Evolutionary conservation across 805 yeast genomes (phyloP).

Genomic region (Ogataea kodamae): DNA sequence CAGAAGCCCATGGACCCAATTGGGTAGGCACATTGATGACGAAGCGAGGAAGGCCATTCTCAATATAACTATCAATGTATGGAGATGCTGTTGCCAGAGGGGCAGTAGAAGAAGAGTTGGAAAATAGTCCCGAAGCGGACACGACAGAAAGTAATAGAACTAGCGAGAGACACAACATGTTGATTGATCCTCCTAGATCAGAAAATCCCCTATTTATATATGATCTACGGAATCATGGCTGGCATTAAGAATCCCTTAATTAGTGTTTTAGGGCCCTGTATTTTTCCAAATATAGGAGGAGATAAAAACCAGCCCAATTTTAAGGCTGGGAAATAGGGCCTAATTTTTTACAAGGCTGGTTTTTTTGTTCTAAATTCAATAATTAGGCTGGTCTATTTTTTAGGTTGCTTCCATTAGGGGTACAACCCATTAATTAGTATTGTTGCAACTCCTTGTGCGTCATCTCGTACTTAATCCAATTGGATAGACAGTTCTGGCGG

Average conservation of each 20-base stretch:
- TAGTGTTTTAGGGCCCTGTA: not conserved
- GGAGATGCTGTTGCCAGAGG: slow-evolving; percentile 17
- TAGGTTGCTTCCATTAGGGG: too few species aligned
- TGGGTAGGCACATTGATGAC: slow-evolving; percentile 20
- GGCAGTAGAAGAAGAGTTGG: slow-evolving; percentile 10
- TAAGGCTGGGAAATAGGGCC: too few species aligned
- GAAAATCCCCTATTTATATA: too few species aligned
- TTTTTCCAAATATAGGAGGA: slow-evolving; percentile 3
- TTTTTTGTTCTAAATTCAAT: too few species aligned
- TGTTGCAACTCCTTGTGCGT: slow-evolving; percentile 33
- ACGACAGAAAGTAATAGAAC: slow-evolving; percentile 5
- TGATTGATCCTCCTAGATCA: not conserved
- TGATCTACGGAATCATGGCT: not conserved
- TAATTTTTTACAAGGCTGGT: too few species aligned
- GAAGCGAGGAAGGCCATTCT: slow-evolving; percentile 19
- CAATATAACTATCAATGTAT: slow-evolving; percentile 18
- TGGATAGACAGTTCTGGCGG: slow-evolving; percentile 34
- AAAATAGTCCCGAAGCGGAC: slow-evolving; percentile 8
- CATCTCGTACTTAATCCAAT: slow-evolving; percentile 38
- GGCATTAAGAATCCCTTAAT: too few species aligned
- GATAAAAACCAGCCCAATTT: slow-evolving; percentile 6
- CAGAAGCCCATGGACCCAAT: slow-evolving; percentile 19
- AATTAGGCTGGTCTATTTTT: too few species aligned
- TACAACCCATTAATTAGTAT: slow-evolving; percentile 25
- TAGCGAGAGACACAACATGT: slow-evolving; percentile 10